A percentile compares a stretch with the other conserved stretches of the same genome.
These are phyloP conservation scores for Crepidotus variabilis DNA, from an alignment of 768 basidiomycete species.

Conservation along the genomic window DNA sequence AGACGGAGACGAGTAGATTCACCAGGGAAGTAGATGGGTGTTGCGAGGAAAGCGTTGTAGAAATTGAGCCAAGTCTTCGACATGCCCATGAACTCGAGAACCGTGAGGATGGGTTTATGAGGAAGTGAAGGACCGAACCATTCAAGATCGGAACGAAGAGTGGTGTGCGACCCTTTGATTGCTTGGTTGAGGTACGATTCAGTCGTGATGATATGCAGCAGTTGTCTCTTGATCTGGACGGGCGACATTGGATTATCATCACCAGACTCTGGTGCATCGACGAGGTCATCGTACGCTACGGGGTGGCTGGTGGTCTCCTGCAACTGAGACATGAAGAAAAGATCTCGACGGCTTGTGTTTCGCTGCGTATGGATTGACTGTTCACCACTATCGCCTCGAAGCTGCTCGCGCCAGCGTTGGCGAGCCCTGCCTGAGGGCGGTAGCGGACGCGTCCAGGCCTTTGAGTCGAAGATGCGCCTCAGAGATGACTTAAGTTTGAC, in stretches of 20 bases:
- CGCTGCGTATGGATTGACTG: conserved; percentile 25
- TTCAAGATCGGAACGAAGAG: conserved; percentile 38
- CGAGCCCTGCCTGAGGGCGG: conserved; percentile 12
- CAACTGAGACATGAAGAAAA: conserved; percentile 36
- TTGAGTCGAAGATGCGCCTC: conserved; percentile 25
- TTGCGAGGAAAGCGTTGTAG: conserved; percentile 31
- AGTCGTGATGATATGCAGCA: conserved; percentile 36
- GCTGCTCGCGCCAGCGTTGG: conserved; percentile 17
- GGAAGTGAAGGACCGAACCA: conserved; percentile 42
- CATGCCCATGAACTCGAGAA: conserved; percentile 37
- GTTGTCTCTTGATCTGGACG: conserved; percentile 30
- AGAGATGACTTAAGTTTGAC: conserved; percentile 31
- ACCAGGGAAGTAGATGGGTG: conserved; percentile 30
- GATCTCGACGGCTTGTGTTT: conserved; percentile 16
- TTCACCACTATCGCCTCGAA: conserved; percentile 10
- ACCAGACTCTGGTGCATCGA: conserved; percentile 14
- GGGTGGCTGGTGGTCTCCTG: conserved; percentile 13
- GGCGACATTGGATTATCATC: conserved; percentile 12
- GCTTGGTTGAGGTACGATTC: conserved; percentile 36
- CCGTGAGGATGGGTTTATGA: conserved; percentile 34
- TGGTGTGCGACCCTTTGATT: conserved; percentile 29
- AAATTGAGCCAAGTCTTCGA: conserved; percentile 31
- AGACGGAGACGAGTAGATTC: conserved; percentile 27
- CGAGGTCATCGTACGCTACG: conserved; percentile 21
- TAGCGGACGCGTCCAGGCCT: conserved; percentile 30